Evolutionary conservation across 75 land plant species (phyloP), one percentile per base, ranked within the genome.

Genomic region (Isoetes taiwanensis): DNA sequence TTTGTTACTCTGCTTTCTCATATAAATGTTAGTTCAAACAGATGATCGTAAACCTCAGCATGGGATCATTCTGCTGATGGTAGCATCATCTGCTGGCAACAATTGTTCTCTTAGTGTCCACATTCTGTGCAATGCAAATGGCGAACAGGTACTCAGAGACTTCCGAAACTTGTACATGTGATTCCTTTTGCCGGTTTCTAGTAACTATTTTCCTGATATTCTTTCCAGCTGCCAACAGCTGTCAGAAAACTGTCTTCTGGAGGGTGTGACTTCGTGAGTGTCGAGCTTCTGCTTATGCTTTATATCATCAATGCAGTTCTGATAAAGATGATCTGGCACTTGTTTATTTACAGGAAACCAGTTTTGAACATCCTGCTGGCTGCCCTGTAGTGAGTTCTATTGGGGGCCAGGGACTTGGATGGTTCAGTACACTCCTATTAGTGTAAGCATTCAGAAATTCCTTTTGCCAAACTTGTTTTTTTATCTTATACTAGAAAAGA

Each of bases 61-160:
- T n/a, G n/a, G n/a, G n/a, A n/a, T n/a, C n/a, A n/a, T n/a, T n/a
- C n/a, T n/a, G n/a, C n/a, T n/a, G n/a, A n/a, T n/a, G n/a, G n/a
- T n/a, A n/a, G n/a, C n/a, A n/a, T n/a, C n/a, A n/a, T n/a, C n/a
- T n/a, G n/a, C n/a, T n/a, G n/a, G n/a, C n/a, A n/a, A n/a, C n/a
- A 72, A 76, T 16, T 89, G 96, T 56, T 89, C 96, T 28, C 78
- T 89, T 34, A 59, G 83, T 42, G 81, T 89, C 14, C 70, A 77
- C 32, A 79, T 89, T 28, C 62, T 62, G 10, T 89, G 96, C 67
- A 70, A 75, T 46, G 25, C 34, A 34, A 57, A 56, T 59, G 72
- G 68, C 52, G 46, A 61, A 57, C 67, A 80, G 62, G 93, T 86
- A 19, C 14, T n/a, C n/a, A 30, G 6, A 29, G 53, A 0, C 24